Evolutionary conservation across 2,329 filamentous ascomycete species (phyloP).

Genomic region (Fusarium sp.): DNA sequence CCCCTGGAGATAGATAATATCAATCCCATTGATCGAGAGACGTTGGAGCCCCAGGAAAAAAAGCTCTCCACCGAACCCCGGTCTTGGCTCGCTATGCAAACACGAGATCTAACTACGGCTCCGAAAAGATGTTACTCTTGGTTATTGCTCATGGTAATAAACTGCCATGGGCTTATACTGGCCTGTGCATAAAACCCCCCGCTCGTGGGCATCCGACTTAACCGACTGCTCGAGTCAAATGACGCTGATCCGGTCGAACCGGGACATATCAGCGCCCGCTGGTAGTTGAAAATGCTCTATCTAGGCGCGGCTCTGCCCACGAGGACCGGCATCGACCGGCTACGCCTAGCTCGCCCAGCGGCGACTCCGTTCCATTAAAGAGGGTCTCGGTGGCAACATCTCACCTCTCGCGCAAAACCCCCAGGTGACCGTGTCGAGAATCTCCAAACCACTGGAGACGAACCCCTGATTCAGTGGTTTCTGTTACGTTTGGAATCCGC

Average conservation of each 20-base stretch:
- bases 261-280: background rate
- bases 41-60: background rate
- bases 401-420: background rate
- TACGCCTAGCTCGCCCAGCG: background rate
- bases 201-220: slow-evolving; percentile 36
- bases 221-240: slow-evolving; percentile 30
- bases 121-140: slow-evolving; percentile 18
- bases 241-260: slow-evolving; percentile 17
- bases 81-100: slow-evolving; percentile 5
- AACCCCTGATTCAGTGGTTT: background rate
- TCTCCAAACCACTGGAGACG: slow-evolving; percentile 16
- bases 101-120: background rate
- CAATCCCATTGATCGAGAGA: background rate
- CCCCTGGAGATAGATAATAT: background rate
- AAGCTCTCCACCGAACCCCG: slow-evolving; percentile 10
- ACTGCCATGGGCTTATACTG: slow-evolving; percentile 4
- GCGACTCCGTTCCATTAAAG: slow-evolving; percentile 25
- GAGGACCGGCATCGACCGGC: slow-evolving; percentile 37
- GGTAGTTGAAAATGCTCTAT: background rate
- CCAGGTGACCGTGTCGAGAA: slow-evolving; percentile 15
- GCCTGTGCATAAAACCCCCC: slow-evolving; percentile 22
- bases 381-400: slow-evolving; percentile 24
- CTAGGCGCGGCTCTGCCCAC: background rate
- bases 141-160: slow-evolving; percentile 21
- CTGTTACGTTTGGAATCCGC: slow-evolving; percentile 31